Conservation (phyloP, 1,284 basidiomycete species). For the Papiliotrema nemorosa region DNA sequence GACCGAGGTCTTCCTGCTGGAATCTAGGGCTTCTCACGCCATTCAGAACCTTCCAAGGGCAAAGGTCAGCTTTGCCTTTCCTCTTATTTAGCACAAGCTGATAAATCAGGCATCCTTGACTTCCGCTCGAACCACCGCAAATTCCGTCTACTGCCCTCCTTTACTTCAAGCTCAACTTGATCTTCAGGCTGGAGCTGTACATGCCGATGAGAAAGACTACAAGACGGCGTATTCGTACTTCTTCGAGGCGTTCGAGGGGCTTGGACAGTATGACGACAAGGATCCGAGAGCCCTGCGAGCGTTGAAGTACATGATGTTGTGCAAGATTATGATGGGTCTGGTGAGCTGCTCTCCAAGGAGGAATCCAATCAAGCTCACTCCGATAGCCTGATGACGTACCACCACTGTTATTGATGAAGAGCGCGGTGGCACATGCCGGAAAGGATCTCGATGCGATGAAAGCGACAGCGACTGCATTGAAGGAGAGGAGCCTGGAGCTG, state of each 20-base stretch:
- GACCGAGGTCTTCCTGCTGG: constrained; percentile 92
- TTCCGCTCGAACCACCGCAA: constrained; percentile 88
- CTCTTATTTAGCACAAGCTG: background rate
- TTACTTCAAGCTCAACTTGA: constrained; percentile 87
- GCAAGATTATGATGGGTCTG: constrained; percentile 95
- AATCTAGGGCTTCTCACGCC: constrained; percentile 85
- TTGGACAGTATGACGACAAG: constrained; percentile 56
- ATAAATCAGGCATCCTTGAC: constrained; percentile 82
- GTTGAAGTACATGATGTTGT: constrained; percentile 95
- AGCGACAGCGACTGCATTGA: constrained; percentile 87
- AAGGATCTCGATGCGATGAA: constrained; percentile 91
- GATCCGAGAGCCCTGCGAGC: constrained; percentile 64
- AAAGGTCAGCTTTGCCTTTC: constrained; percentile 59
- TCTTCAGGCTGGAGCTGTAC: constrained; percentile 84
- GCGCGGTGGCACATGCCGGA: constrained; percentile 76
- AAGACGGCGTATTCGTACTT: constrained; percentile 97
- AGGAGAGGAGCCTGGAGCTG: constrained; percentile 80
- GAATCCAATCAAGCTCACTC: background rate
- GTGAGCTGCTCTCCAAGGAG: constrained; percentile 53
- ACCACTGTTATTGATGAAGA: constrained; percentile 77
- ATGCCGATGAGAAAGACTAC: constrained; percentile 97
- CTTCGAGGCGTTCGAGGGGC: constrained; percentile 93
- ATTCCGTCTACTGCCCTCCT: constrained; percentile 97
- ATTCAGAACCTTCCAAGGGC: constrained; percentile 89
- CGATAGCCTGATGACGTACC: constrained; percentile 85